phyloP scores from a whole-genome alignment of 2,329 filamentous ascomycete species.

The Xylaria arbuscula region DNA sequence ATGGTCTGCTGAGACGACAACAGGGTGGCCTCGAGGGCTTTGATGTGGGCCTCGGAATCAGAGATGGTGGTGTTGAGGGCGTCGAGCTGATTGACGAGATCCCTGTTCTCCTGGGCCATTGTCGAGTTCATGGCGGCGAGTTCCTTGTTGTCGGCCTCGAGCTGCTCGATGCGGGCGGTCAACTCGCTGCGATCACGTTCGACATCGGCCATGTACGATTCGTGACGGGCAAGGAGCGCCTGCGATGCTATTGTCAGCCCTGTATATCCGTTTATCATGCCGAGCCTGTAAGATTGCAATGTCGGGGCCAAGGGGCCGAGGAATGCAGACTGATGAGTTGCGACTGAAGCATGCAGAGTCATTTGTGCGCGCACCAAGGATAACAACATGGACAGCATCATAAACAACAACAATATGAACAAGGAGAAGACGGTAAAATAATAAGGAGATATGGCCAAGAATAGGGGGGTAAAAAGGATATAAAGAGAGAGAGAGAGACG shows the following conservation, averaged over 20 bases:
- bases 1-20: slow-evolving; percentile 82
- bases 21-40: slow-evolving; percentile 79
- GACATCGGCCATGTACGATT: slow-evolving; percentile 92
- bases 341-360: slow-evolving; percentile 12
- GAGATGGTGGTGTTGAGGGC: slow-evolving; percentile 80
- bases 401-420: neutral
- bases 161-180: slow-evolving; percentile 75
- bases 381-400: neutral
- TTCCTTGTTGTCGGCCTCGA: slow-evolving; percentile 79
- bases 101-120: slow-evolving; percentile 84
- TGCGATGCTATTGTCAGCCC: slow-evolving; percentile 78
- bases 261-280: slow-evolving; percentile 21
- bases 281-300: slow-evolving; percentile 21
- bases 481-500: slow-evolving; percentile 53
- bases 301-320: slow-evolving; percentile 37
- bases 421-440: neutral
- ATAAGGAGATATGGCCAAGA: neutral
- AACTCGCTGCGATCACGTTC: slow-evolving; percentile 84
- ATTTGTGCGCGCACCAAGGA: slow-evolving; percentile 25
- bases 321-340: slow-evolving; percentile 41
- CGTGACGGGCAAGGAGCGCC: slow-evolving; percentile 91
- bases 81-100: slow-evolving; percentile 85
- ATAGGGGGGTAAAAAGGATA: neutral
- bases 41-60: slow-evolving; percentile 83
- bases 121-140: slow-evolving; percentile 81